Base-by-base conservation (phyloP, 1,284 basidiomycete species). In the Chalciporus sp. region DNA sequence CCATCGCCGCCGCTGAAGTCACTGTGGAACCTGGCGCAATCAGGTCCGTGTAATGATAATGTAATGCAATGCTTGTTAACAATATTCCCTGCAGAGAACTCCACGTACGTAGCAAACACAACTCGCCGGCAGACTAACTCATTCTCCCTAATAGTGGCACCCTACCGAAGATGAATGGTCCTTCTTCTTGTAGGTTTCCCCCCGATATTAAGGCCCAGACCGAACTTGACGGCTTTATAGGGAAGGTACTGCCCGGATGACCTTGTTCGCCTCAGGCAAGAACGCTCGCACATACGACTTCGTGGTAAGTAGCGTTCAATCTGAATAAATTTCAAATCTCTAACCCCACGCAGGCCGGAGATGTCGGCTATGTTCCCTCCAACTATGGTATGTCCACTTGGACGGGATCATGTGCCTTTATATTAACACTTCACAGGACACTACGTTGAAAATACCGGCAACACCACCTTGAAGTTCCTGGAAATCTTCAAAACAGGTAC, bases 391-490 rank as follows among this genome's bases (percentile, higher is more conserved):
- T 56, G 70, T 50, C 27, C 26, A n/a, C 9, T 7, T n/a, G 31
- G 20, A 16, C 17, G 31, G 11, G 27, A 42, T 20, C 8, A 26
- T 8, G 16, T 11, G 40, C 7, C n/a, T 17, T 23, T 19, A 14
- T 7, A n/a, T 4, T 49, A 8, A n/a, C 7, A 4, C 3, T 12
- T 17, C 20, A 17, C 58, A 77, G 83, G 83, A 4, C 86, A 88
- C 63, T 88, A 85, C 60, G 77, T 88, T n/a, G 85, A 90, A 70
- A 88, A 88, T 62, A 83, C 76, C 14, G 86, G 86, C 7, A 83
- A 86, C 60, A 79, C 79, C 5, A 84, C 85, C 0, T 65, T 88
- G 31, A 74, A 73, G 56, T 87, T 78, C 71, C 74, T 88, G 40
- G 86, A 88, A 65, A 83, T 89, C 47, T 86, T 86, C 71, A 82